These are phyloP conservation scores for Dentipellis fragilis DNA, from an alignment of 768 basidiomycete species.

Conservation along the genomic window DNA sequence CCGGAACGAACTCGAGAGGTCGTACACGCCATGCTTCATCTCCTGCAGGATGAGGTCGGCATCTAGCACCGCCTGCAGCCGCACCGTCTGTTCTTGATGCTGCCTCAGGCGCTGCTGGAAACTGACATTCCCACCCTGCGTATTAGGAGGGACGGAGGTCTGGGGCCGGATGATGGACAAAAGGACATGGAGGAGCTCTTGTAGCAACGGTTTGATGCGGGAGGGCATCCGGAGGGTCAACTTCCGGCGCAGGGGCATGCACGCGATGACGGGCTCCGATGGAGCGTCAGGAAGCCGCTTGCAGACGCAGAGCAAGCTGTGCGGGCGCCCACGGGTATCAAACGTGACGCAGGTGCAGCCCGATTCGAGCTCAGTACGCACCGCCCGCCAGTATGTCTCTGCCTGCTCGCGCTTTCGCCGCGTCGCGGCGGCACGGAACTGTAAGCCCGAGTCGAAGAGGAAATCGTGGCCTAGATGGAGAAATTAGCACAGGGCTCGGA, in stretches of 20 bases:
- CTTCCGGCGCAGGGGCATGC: constrained; percentile 22
- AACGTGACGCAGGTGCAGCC: constrained; percentile 84
- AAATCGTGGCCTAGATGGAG: constrained; percentile 65
- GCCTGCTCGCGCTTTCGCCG: constrained; percentile 62
- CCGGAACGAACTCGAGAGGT: constrained; percentile 67
- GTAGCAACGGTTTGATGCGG: constrained; percentile 59
- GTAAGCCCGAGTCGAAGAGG: constrained; percentile 77
- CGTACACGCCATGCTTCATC: constrained; percentile 65
- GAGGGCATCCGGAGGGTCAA: constrained; percentile 62
- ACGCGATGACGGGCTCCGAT: constrained; percentile 34
- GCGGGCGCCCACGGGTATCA: constrained; percentile 42
- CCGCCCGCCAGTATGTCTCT: constrained; percentile 80
- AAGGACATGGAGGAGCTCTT: constrained; percentile 46
- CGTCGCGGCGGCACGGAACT: constrained; percentile 71
- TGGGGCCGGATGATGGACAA: constrained; percentile 73
- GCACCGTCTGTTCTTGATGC: constrained; percentile 11
- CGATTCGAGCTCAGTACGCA: constrained; percentile 64
- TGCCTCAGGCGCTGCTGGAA: constrained; percentile 12
- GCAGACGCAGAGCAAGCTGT: constrained; percentile 43
- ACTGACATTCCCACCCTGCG: constrained; percentile 11
- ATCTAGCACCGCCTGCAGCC: constrained; percentile 40
- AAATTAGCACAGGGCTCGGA: constrained; percentile 10
- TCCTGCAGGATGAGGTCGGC: constrained; percentile 77
- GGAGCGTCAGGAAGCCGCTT: constrained; percentile 15
- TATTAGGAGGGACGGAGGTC: constrained; percentile 30